Evolutionary conservation across 2,329 filamentous ascomycete genomes (phyloP).

Genomic region (Colletotrichum neosansevieriae): DNA sequence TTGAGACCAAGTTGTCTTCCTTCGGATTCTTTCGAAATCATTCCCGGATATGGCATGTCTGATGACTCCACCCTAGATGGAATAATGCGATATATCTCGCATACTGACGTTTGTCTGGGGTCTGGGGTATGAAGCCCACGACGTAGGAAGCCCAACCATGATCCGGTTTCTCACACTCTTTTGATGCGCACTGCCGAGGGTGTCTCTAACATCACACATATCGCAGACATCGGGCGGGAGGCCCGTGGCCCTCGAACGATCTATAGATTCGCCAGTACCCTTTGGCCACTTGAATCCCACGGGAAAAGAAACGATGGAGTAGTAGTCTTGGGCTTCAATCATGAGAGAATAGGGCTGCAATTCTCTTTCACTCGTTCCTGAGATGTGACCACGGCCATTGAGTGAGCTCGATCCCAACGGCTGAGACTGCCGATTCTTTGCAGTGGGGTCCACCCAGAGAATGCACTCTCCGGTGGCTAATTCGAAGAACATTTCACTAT

Average conservation of each 20-base stretch:
- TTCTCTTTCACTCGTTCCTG: constrained; percentile 15
- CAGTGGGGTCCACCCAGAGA: neutral
- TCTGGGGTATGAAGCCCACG: neutral
- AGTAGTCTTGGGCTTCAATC: neutral
- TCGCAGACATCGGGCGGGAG: constrained; percentile 11
- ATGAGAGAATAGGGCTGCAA: neutral
- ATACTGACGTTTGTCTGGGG: neutral
- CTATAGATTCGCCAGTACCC: constrained; percentile 10
- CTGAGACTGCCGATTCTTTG: neutral
- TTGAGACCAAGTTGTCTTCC: neutral
- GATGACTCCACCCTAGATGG: neutral
- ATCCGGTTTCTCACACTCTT: neutral
- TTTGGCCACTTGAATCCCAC: constrained; percentile 7
- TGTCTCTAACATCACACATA: constrained; percentile 2
- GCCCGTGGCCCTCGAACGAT: constrained; percentile 4
- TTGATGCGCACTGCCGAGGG: neutral
- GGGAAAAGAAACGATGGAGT: constrained; percentile 25
- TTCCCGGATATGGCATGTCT: neutral
- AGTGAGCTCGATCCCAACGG: constrained; percentile 2
- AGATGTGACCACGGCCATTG: neutral
- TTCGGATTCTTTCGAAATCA: neutral
- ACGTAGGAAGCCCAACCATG: neutral
- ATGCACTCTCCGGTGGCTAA: neutral
- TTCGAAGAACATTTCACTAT: neutral
- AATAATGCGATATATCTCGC: constrained; percentile 9